phyloP scores from a whole-genome alignment of 129 eudicot genomes.

The Flaveria brownii region DNA sequence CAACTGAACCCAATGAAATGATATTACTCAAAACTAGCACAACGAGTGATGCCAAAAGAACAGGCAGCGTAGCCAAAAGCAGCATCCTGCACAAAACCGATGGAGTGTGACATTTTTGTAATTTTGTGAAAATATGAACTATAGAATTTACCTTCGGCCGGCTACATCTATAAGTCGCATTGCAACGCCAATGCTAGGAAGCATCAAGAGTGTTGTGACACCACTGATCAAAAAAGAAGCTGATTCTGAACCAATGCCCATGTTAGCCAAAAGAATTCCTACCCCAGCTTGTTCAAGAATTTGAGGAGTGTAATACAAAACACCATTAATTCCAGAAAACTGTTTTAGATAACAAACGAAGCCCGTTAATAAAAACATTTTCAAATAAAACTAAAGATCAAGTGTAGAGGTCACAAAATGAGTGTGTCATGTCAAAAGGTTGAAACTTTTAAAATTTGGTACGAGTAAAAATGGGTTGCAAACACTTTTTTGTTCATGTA shows the following conservation, averaged over 20 bases:
- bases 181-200: slow-evolving; percentile 78
- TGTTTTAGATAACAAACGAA: not conserved
- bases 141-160: slow-evolving; percentile 63
- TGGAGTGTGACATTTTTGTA: not conserved
- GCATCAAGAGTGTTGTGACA: slow-evolving; percentile 77
- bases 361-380: not conserved
- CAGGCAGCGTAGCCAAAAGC: slow-evolving; percentile 65
- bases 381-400: not conserved
- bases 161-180: slow-evolving; percentile 87
- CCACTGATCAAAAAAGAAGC: slow-evolving; percentile 85
- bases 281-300: slow-evolving; percentile 94
- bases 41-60: slow-evolving; percentile 56
- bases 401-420: not conserved
- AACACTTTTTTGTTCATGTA: not conserved
- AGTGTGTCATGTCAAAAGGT: not conserved
- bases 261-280: slow-evolving; percentile 60
- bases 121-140: not conserved
- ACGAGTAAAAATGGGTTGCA: not conserved
- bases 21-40: slow-evolving; percentile 62
- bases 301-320: slow-evolving; percentile 92
- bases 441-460: not conserved
- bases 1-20: slow-evolving; percentile 41
- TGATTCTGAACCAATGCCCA: slow-evolving; percentile 72
- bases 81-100: slow-evolving; percentile 48
- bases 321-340: slow-evolving; percentile 93